phyloP scores from a whole-genome alignment of 1,139 yeast genomes.

The Geotrichum klebahnii region DNA sequence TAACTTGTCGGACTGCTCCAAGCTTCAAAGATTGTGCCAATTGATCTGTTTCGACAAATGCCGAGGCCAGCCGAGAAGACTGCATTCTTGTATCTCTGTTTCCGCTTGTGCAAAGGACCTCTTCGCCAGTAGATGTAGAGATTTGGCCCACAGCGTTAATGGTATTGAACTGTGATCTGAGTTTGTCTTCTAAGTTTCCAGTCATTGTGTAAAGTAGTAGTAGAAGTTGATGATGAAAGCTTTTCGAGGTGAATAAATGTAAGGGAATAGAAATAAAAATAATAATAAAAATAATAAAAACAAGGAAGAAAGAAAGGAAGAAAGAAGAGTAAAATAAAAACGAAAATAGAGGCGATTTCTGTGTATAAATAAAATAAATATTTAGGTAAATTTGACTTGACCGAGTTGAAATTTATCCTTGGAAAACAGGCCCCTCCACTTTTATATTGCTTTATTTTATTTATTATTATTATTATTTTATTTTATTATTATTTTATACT shows the following conservation, averaged over 20 bases:
- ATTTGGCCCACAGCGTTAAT: conserved; percentile 27
- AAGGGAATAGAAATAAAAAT: neutral
- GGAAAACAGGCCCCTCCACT: no score
- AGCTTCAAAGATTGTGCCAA: conserved; percentile 33
- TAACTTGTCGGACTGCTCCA: conserved; percentile 32
- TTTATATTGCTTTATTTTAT: no score
- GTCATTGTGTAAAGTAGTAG: neutral
- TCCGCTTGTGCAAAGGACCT: conserved; percentile 24
- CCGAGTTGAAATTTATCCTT: no score
- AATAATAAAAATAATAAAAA: neutral
- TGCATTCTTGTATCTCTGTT: conserved; percentile 18
- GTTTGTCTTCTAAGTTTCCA: conserved; percentile 6
- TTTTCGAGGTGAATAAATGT: neutral
- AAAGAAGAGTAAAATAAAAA: neutral
- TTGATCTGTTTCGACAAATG: conserved; percentile 31
- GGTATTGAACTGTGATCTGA: conserved; percentile 14
- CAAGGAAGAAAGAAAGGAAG: neutral
- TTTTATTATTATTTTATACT: no score
- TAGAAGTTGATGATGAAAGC: neutral
- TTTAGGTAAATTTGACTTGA: neutral
- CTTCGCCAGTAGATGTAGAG: conserved; percentile 28
- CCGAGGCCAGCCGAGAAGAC: conserved; percentile 24
- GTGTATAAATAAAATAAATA: neutral
- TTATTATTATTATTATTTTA: no score
- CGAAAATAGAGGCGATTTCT: neutral